phyloP scores from a whole-genome alignment of 805 yeast species.

The Saccharomycopsis lassenensis region DNA sequence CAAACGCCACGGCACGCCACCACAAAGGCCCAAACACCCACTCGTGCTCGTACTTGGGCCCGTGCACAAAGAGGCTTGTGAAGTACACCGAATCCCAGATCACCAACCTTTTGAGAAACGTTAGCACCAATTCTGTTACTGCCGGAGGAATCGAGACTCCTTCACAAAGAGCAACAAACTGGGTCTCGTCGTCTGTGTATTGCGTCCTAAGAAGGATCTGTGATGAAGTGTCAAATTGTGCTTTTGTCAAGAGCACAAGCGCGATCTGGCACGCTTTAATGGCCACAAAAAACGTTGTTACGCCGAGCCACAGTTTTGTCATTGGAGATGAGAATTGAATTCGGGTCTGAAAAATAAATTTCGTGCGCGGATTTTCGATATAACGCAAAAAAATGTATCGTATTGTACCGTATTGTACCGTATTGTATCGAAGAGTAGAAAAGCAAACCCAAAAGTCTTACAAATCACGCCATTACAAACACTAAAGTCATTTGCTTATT shows the following conservation, averaged over 20 bases:
- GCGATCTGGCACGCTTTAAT: conserved; percentile 8
- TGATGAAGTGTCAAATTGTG: conserved; percentile 18
- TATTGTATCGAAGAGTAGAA: no score
- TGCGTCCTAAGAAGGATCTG: conserved; percentile 5
- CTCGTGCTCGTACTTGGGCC: conserved; percentile 69
- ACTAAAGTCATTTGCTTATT: no score
- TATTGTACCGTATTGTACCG: no score
- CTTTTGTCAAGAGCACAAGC: conserved; percentile 6
- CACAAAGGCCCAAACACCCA: conserved; percentile 80
- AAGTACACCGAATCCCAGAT: conserved; percentile 87
- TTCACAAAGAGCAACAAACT: not conserved
- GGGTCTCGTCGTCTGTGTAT: conserved; percentile 2
- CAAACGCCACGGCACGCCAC: conserved; percentile 38
- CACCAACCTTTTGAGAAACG: conserved; percentile 41
- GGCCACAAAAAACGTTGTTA: conserved; percentile 12
- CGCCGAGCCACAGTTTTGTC: no score
- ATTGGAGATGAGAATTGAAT: no score
- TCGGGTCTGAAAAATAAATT: no score
- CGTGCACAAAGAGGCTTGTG: conserved; percentile 40
- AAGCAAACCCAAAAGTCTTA: no score
- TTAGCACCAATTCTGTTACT: conserved; percentile 2
- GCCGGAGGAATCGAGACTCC: not conserved
- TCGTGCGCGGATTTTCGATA: no score
- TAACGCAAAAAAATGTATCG: no score
- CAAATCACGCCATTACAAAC: no score